Evolutionary conservation across 345 rosid species (phyloP).

Genomic region (Acer yangbiense): DNA sequence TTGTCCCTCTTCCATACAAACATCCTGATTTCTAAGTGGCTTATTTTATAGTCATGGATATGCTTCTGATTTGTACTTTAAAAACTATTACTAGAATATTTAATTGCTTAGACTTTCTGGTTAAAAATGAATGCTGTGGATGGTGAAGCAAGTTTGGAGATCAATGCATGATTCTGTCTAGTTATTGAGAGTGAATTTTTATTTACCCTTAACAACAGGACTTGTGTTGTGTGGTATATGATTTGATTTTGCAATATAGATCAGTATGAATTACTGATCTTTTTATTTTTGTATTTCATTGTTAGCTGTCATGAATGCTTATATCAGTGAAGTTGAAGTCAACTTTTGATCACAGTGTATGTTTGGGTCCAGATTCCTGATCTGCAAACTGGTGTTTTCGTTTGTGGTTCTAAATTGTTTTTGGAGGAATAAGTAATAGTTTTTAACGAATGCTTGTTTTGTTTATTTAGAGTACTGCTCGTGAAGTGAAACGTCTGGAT

Average conservation of each 20-base stretch:
- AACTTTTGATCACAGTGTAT: background rate
- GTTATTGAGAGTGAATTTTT: background rate
- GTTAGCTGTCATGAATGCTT: slow-evolving; percentile 7
- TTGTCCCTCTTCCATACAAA: background rate
- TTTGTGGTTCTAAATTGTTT: background rate
- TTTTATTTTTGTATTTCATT: background rate
- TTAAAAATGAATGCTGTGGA: slow-evolving; percentile 2
- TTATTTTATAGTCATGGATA: background rate
- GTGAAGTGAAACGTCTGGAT: slow-evolving; percentile 96
- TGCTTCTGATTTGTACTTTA: background rate
- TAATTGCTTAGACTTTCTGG: background rate
- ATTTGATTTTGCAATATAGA: background rate
- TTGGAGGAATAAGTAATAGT: background rate
- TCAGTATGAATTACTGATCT: background rate
- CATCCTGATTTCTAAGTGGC: background rate
- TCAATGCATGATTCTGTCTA: background rate
- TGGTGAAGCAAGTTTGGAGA: background rate
- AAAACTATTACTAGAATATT: background rate
- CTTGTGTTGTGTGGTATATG: background rate
- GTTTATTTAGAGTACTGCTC: slow-evolving; percentile 78
- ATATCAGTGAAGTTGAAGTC: background rate
- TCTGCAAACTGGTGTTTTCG: background rate
- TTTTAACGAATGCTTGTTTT: slow-evolving; percentile 24
- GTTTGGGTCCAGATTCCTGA: background rate
- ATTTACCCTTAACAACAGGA: background rate